Conservation (phyloP, 75 land plant species). For the Sequoiadendron giganteum region DNA sequence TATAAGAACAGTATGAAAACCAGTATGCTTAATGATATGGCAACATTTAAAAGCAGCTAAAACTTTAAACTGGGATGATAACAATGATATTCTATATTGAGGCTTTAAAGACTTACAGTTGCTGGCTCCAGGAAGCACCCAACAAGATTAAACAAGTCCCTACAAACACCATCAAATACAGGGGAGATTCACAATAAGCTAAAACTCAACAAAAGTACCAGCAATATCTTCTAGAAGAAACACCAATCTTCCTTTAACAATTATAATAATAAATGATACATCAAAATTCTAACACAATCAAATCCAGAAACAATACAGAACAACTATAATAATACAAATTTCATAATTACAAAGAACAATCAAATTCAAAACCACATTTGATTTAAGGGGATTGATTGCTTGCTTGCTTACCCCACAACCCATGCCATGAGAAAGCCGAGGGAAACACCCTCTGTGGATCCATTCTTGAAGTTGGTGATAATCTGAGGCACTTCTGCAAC, state of each 20-base stretch:
- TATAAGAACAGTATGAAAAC: too few relatives aligned
- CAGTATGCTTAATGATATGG: too few relatives aligned
- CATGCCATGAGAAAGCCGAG: slow-evolving; percentile 67
- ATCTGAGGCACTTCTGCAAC: slow-evolving; percentile 87
- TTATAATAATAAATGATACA: too few relatives aligned
- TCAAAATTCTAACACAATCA: too few relatives aligned
- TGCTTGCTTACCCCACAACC: slow-evolving; percentile 66
- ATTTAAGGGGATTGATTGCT: too few relatives aligned
- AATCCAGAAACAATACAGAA: too few relatives aligned
- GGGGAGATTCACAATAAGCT: neutral
- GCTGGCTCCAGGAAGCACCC: slow-evolving; percentile 12
- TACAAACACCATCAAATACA: neutral
- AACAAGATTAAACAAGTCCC: slow-evolving; percentile 8
- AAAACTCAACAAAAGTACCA: neutral
- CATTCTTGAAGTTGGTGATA: slow-evolving; percentile 58
- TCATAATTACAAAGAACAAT: neutral
- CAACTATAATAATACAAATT: neutral
- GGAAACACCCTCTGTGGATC: slow-evolving; percentile 72
- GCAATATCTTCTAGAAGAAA: neutral
- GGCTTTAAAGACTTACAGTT: neutral
- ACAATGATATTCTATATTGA: too few relatives aligned
- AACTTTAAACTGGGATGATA: too few relatives aligned
- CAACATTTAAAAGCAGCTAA: too few relatives aligned
- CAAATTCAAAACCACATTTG: neutral
- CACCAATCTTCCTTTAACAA: neutral